phyloP scores from a whole-genome alignment of 2,329 filamentous ascomycete species.

The Monosporascus sp. region DNA sequence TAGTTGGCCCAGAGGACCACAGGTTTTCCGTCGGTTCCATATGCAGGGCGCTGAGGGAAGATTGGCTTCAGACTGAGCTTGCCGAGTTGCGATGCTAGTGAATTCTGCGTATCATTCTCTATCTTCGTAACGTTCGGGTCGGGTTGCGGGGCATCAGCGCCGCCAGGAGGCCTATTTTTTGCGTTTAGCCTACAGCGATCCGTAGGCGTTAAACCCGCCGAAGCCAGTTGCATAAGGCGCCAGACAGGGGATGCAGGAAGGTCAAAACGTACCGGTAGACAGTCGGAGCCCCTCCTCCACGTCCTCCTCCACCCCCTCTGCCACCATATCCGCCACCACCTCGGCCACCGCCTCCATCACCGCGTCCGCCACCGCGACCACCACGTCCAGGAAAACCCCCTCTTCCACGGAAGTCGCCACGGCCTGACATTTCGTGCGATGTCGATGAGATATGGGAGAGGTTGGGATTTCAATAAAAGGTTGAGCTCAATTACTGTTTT shows the following conservation, averaged over 20 bases:
- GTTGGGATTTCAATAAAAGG: no score
- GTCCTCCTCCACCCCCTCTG: not conserved
- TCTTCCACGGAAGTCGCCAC: not conserved
- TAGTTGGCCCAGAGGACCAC: slow-evolving; percentile 23
- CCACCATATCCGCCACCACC: not conserved
- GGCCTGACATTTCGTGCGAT: not conserved
- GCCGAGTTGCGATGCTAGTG: not conserved
- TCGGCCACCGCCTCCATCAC: not conserved
- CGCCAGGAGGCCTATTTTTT: not conserved
- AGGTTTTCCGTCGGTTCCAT: slow-evolving; percentile 11
- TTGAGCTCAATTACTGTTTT: no score
- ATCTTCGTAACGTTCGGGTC: not conserved
- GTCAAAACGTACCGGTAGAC: no score
- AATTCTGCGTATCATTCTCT: not conserved
- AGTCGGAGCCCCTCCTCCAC: not conserved
- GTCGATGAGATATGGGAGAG: not conserved
- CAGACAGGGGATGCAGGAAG: no score
- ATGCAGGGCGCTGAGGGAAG: slow-evolving; percentile 14
- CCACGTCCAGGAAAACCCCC: not conserved
- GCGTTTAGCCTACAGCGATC: not conserved
- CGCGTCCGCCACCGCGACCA: not conserved
- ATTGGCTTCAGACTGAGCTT: not conserved
- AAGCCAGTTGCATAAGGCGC: not conserved
- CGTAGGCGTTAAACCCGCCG: not conserved
- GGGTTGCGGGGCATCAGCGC: not conserved